Evolutionary conservation across 2,329 filamentous ascomycete genomes (phyloP), one percentile per base, ranked within the genome.

Genomic region (Exophiala mesophila): DNA sequence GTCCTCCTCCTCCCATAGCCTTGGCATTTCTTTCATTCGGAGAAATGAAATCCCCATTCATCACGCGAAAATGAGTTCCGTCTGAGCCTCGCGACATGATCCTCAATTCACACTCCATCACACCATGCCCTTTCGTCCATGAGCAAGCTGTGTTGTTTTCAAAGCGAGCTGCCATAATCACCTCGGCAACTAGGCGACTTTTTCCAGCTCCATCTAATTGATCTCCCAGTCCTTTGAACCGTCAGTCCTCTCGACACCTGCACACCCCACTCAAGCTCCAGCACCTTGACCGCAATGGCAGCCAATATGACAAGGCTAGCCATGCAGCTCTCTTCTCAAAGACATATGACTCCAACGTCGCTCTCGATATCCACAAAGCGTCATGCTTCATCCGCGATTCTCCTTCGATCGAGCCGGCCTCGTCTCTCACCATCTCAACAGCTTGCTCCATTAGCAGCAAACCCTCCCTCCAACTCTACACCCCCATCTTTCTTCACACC

Each of bases 401-500:
- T 49, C 19, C 18, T 40, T 36, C 59, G 16, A 59, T 59, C 15
- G 39, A 56, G 18, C 36, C 55, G 19, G 7, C 40, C 32, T 29
- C 36, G 24, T 16, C 26, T 34, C 23, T 24, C 39, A 13, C 44
- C 15, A 30, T 33, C 43, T 39, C 48, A 38, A 16, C 37, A 38
- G 19, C 36, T 44, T 23, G 16, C 34, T 17, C 38, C 38, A 7
- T 19, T 49, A 23, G 44, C 41, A 28, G 38, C 41, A 8, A 41
- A 43, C 39, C 45, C 43, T 13, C 26, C 39, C 10, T 20, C 36
- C n/a, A 37, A 48, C 10, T 39, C 45, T 13, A 34, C 48, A n/a
- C 41, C 50, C 26, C 42, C 45, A 17, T 52, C 49, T n/a, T 52
- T 50, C 40, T 53, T 52, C 36, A 46, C 49, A 13, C 52, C 49